Base-by-base conservation (phyloP, 2,329 filamentous ascomycete genomes). In the Scortechinia acanthostroma region DNA sequence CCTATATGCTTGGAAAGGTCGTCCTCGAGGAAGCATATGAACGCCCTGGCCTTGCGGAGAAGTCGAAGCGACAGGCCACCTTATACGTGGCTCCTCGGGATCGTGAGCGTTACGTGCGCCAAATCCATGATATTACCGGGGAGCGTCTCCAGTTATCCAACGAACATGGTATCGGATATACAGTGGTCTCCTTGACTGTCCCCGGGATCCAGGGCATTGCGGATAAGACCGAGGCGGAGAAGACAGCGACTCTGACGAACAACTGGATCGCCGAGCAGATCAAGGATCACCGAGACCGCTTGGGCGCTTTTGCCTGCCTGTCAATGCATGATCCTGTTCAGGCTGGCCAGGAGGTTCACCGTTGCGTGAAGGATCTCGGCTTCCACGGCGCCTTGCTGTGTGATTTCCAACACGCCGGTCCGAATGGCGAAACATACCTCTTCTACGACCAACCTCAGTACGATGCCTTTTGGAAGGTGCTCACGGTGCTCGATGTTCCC, bases 401-500 rank as follows among this genome's bases (percentile, higher is more conserved):
- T 17, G 48, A 52, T 22, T 50, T 47, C 23, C 45, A 49, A 19
- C 40, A 43, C 19, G 48, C 40, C 17, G 44, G 44, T 6, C 55
- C 58, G 37, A 57, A 52, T 28, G 52, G 57, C 21, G 52, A 53
- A 22, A 47, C 50, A 5, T 40, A 40, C 35, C 25, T 30, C 25
- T 62, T 58, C 47, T 63, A 60, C 37, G 59, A 62, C 25, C 51
- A 53, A 5, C 49, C 51, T 4, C 52, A 48, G 16, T 63, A 56
- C 46, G 51, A 56, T 22, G 45, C 51, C 2, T 51, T 62, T 3
- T 62, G 59, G 47, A 55, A 57, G 13, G 58, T 57, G 0, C 66
- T 64, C 3, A 58, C 65, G 43, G 61, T 66, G 17, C 60, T 77
- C 0, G 66, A 73, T 46, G 69, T 74, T 1, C 69, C 72, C 0